phyloP scores from a whole-genome alignment of 108 stramenopile genomes.

The Skeletonema menzelii region DNA sequence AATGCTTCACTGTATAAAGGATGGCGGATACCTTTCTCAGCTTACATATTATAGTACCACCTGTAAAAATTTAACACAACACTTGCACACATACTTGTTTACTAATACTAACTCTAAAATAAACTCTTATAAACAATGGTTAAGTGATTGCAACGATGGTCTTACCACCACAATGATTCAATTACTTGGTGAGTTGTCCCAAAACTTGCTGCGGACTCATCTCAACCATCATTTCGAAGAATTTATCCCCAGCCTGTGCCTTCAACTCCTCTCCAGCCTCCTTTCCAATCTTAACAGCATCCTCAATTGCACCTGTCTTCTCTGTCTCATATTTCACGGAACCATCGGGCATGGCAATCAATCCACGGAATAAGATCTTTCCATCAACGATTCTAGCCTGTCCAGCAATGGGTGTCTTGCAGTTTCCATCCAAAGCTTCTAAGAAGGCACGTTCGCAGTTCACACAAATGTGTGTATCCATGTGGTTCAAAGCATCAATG shows the following conservation, averaged over 20 bases:
- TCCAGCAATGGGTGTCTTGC: conserved; percentile 99
- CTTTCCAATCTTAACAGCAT: conserved; percentile 80
- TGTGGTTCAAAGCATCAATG: conserved; percentile 90
- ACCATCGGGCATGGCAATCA: conserved; percentile 95
- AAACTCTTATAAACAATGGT: conserved; percentile 7
- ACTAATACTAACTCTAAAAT: conserved; percentile 1
- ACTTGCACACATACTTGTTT: neutral
- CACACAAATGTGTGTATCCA: conserved; percentile 93
- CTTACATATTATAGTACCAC: conserved; percentile 5
- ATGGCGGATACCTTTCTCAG: conserved; percentile 16
- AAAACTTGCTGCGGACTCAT: conserved; percentile 92
- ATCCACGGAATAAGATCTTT: conserved; percentile 84
- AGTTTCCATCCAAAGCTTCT: conserved; percentile 98
- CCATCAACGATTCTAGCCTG: conserved; percentile 92
- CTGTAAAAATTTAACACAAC: neutral
- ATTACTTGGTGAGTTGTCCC: conserved; percentile 87
- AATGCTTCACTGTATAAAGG: conserved; percentile 11
- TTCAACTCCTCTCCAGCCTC: conserved; percentile 87
- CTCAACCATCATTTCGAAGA: conserved; percentile 95
- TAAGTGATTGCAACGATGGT: neutral
- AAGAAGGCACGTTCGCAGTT: conserved; percentile 99
- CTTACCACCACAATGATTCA: neutral
- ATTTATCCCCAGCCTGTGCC: conserved; percentile 88
- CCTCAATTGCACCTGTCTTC: conserved; percentile 72
- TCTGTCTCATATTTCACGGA: conserved; percentile 80